A percentile compares a stretch with the other conserved stretches of the same genome.
Evolutionary conservation across 495 filamentous ascomycete genomes (phyloP).

Genomic region (Neurospora sp.): DNA sequence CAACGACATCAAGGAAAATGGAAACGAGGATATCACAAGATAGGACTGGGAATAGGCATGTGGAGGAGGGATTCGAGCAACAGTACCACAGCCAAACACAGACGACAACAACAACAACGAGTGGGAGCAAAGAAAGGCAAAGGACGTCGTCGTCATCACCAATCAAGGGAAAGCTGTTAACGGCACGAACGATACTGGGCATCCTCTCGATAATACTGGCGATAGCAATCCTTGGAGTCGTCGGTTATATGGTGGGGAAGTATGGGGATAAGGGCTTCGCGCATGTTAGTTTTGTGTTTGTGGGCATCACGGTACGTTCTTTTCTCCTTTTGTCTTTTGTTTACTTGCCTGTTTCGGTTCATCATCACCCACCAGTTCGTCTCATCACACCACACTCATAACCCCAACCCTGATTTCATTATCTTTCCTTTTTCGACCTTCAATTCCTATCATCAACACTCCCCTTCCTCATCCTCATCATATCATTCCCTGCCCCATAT

Average conservation of each 20-base stretch:
- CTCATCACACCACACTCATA: neutral
- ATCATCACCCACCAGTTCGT: neutral
- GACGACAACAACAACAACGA: neutral
- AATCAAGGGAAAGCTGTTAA: neutral
- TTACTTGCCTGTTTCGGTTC: neutral
- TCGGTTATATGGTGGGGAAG: conserved; percentile 11
- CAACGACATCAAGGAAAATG: neutral
- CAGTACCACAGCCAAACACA: neutral
- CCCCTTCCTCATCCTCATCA: no score
- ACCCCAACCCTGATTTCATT: neutral
- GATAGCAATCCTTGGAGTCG: conserved; percentile 9
- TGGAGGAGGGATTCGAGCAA: neutral
- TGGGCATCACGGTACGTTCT: conserved; percentile 9
- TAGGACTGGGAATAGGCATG: neutral
- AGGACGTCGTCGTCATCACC: neutral
- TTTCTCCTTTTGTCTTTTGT: neutral
- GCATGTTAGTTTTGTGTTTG: conserved; percentile 16
- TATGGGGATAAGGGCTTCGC: conserved; percentile 11
- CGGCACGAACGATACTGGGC: conserved; percentile 7
- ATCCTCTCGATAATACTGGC: conserved; percentile 6
- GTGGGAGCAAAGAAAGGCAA: neutral
- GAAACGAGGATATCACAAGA: neutral
- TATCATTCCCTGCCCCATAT: neutral
- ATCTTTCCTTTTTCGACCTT: neutral
- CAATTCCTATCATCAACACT: neutral